These are phyloP conservation scores for Monosporascus sp. DNA, from an alignment of 2,329 filamentous ascomycete species.

Conservation along the genomic window DNA sequence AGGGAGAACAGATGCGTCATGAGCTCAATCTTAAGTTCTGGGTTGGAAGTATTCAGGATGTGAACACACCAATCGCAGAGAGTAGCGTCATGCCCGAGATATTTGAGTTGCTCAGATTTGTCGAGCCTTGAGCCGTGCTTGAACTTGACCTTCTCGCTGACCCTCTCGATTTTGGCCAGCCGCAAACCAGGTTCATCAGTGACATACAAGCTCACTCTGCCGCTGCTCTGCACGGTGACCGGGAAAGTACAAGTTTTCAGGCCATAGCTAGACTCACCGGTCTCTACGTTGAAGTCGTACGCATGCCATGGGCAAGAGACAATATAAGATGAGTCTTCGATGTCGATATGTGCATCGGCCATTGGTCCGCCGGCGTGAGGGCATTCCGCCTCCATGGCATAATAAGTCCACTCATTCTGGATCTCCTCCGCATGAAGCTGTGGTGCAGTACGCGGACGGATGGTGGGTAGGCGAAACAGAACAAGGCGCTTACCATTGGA, in stretches of 20 bases:
- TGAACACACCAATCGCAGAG: conserved; percentile 43
- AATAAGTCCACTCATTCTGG: conserved; percentile 37
- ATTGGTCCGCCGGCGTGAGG: conserved; percentile 42
- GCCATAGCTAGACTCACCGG: conserved; percentile 41
- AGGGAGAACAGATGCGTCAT: conserved; percentile 37
- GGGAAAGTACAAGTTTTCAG: conserved; percentile 42
- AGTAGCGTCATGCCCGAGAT: conserved; percentile 34
- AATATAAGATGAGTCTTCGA: conserved; percentile 41
- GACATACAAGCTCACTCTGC: conserved; percentile 30
- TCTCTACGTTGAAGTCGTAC: conserved; percentile 44
- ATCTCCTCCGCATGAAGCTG: conserved; percentile 22
- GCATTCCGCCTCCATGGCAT: conserved; percentile 43
- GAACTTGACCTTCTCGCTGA: conserved; percentile 40
- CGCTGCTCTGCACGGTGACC: conserved; percentile 28
- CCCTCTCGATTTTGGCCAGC: conserved; percentile 33
- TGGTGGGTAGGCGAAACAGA: conserved; percentile 38
- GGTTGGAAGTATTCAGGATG: conserved; percentile 37
- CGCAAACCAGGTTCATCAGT: conserved; percentile 14
- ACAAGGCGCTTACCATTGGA: conserved; percentile 39
- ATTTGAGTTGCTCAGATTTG: conserved; percentile 13
- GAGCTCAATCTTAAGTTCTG: conserved; percentile 42
- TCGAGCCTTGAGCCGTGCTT: conserved; percentile 28
- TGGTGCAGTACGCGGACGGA: conserved; percentile 25
- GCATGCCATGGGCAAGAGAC: conserved; percentile 44
- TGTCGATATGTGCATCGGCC: conserved; percentile 39